Evolutionary conservation across 495 filamentous ascomycete genomes (phyloP), one percentile per base, ranked within the genome.

Genomic region (Pseudoneurospora amorphoporcata): DNA sequence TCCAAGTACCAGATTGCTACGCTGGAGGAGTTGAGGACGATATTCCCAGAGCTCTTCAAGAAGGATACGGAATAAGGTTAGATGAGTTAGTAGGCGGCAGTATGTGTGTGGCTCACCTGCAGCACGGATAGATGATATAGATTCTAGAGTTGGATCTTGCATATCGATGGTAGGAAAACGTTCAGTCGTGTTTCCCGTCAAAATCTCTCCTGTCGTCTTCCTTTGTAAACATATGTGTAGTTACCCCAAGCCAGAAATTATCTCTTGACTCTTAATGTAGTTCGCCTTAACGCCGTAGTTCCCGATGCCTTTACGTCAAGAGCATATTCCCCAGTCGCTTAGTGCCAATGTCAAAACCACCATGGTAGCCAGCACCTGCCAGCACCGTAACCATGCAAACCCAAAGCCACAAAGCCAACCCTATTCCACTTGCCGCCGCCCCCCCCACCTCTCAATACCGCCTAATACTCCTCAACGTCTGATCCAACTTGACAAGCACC

Each of bases 11-110:
- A 91, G 76, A 89, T 98, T 73, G 83, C 85, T 39, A 86, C 87
- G 72, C 83, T 98, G 37, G 87, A 92, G 73, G 91, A 96, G 76
- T 81, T 98, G 71, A 85, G 92, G 68, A 78, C 80, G 0, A 80
- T 89, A 45, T 97, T 95, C 76, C 92, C 94, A 1, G 87, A 92
- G 71, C 86, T 94, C 75, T 97, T 97, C 85, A 92, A 87, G 74
- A 82, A 71, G 29, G 47, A 23, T 1, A 3, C 32, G 19, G 14
- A 69, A 41, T 69, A 17, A 70, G 53, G 53, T 23, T 23, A 23
- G 23, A 23, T 23, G 23, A 0, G 2, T 29, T 29, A 17, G n/a
- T 12, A n/a, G 9, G 10, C 0, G 45, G 10, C 9, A n/a, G 10
- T 14, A 58, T 29, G 47, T 7, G 2, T 23, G 23, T 23, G 53